Evolutionary conservation across 1,284 basidiomycete genomes (phyloP).

Genomic region (Ustilago lituana): DNA sequence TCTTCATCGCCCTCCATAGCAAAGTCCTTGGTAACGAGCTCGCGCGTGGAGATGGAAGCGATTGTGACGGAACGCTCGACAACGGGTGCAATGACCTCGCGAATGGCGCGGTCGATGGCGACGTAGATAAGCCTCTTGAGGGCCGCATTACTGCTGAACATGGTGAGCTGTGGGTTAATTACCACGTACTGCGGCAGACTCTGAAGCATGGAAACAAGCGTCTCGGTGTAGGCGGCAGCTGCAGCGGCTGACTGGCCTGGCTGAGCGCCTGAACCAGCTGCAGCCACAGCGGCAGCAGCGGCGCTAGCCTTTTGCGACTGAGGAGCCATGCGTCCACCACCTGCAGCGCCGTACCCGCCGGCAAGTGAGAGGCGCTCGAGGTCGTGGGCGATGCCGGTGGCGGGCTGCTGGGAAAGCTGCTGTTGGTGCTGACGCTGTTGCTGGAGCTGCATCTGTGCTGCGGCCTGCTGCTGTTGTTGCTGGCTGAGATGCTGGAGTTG

Average conservation of each 20-base stretch:
- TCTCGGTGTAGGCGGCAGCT: conserved; percentile 69
- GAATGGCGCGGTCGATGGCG: conserved; percentile 91
- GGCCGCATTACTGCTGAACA: conserved; percentile 78
- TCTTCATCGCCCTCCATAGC: conserved; percentile 91
- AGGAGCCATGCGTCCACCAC: conserved; percentile 30
- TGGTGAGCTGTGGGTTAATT: conserved; percentile 75
- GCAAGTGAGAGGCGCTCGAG: conserved; percentile 57
- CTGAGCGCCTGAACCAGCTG: conserved; percentile 41
- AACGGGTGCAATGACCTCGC: conserved; percentile 97
- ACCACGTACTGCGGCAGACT: conserved; percentile 78
- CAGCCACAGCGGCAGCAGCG: conserved; percentile 38
- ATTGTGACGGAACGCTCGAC: conserved; percentile 99
- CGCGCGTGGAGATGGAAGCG: conserved; percentile 94
- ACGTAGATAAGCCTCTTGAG: conserved; percentile 92
- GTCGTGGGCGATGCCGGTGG: conserved; percentile 47
- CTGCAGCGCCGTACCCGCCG: conserved; percentile 39
- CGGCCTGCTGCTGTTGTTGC: conserved; percentile 46
- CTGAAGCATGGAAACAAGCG: conserved; percentile 77
- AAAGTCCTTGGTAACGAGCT: conserved; percentile 95
- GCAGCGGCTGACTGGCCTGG: conserved; percentile 47
- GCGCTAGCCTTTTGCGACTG: conserved; percentile 47
- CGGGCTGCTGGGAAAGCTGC: conserved; percentile 42
- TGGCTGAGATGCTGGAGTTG: conserved; percentile 51
- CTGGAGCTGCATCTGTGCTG: conserved; percentile 34
- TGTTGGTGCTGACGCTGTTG: conserved; percentile 53